A percentile compares a stretch with the other conserved stretches of the same genome.
Conservation (phyloP, 2,329 filamentous ascomycete species). For the Aspergillus sp. region DNA sequence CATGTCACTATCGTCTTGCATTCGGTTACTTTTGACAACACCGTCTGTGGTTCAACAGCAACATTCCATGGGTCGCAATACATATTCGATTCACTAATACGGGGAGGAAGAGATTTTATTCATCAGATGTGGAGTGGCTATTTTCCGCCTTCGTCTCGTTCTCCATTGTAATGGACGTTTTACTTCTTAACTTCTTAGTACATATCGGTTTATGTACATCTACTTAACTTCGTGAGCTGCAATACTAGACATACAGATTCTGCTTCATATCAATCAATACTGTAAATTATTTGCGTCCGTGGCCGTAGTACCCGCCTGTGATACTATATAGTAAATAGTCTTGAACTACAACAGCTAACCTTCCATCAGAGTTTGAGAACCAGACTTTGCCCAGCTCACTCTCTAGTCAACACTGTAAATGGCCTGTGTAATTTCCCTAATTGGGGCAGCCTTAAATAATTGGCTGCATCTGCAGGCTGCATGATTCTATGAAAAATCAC, state of each 20-base stretch:
- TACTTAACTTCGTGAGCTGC: slow-evolving; percentile 14
- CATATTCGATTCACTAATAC: neutral
- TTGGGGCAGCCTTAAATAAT: neutral
- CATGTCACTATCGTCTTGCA: slow-evolving; percentile 9
- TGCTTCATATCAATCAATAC: neutral
- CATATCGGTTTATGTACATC: slow-evolving; percentile 33
- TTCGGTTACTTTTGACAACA: slow-evolving; percentile 6
- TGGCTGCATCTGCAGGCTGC: slow-evolving; percentile 9
- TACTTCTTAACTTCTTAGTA: slow-evolving; percentile 14
- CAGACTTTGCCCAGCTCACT: too few relatives aligned
- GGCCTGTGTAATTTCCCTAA: neutral
- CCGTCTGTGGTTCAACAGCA: neutral
- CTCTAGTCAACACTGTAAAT: neutral
- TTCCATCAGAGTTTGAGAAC: neutral
- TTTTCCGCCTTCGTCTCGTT: neutral
- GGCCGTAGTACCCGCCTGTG: too few relatives aligned
- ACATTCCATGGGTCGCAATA: neutral
- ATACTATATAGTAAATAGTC: too few relatives aligned
- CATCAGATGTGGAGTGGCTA: neutral
- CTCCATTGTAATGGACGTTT: neutral
- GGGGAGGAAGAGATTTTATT: neutral
- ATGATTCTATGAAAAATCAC: neutral
- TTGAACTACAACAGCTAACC: too few relatives aligned
- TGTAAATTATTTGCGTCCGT: neutral
- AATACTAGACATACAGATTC: slow-evolving; percentile 2